Conservation (phyloP, 2,329 filamentous ascomycete species). For the Aspergillus novoparasiticus region DNA sequence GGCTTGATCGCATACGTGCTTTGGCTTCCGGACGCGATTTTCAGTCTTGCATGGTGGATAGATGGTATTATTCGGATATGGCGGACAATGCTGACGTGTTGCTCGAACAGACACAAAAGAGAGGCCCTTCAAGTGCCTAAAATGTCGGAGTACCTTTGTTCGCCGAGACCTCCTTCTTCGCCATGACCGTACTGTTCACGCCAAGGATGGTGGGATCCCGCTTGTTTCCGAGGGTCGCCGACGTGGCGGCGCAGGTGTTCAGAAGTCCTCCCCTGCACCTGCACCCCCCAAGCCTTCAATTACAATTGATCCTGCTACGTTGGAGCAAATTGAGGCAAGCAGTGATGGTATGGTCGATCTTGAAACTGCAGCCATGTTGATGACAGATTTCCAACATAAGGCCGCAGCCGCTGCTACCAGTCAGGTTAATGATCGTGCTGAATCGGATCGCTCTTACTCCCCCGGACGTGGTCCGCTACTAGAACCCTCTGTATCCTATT, state of each 20-base stretch:
- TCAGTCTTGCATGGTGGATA: neutral
- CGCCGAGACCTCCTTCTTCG: conserved; percentile 93
- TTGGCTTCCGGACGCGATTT: neutral
- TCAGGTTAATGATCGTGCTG: conserved; percentile 51
- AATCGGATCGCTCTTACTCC: conserved; percentile 67
- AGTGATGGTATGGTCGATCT: conserved; percentile 92
- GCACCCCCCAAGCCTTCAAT: conserved; percentile 74
- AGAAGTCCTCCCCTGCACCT: conserved; percentile 39
- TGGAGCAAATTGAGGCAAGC: conserved; percentile 91
- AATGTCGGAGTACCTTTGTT: conserved; percentile 97
- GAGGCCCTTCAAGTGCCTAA: conserved; percentile 96
- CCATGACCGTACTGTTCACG: conserved; percentile 97
- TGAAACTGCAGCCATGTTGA: conserved; percentile 96
- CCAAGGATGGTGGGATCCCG: conserved; percentile 93
- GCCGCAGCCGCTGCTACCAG: conserved; percentile 68
- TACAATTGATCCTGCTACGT: conserved; percentile 77
- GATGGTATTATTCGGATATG: neutral
- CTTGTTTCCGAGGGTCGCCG: conserved; percentile 94
- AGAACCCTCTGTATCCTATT: conserved; percentile 76
- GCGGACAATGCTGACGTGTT: conserved; percentile 1
- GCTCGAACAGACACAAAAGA: conserved; percentile 83
- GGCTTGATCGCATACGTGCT: neutral
- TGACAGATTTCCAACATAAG: conserved; percentile 97
- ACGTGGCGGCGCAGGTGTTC: conserved; percentile 44
- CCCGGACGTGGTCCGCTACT: conserved; percentile 71